These are phyloP conservation scores for Corymbia citriodora DNA, from an alignment of 441 rosid genomes.

Conservation along the genomic window DNA sequence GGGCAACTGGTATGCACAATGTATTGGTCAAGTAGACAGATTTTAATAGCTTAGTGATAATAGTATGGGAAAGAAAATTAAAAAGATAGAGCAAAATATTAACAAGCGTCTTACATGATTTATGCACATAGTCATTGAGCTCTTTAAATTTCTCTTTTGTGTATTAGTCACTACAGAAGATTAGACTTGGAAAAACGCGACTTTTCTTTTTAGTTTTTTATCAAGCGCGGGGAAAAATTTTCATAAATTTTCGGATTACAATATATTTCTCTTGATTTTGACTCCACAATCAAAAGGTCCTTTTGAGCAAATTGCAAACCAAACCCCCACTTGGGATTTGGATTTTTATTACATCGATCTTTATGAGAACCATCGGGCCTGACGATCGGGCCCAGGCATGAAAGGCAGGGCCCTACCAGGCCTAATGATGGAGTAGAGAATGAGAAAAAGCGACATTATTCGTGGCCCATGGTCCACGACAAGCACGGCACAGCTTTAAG, in stretches of 20 bases:
- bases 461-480: neutral
- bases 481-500: neutral
- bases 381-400: neutral
- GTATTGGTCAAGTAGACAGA: neutral
- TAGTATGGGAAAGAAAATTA: neutral
- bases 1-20: neutral
- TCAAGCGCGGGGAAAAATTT: too few relatives aligned
- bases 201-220: neutral
- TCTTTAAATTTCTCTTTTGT: neutral
- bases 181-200: too few relatives aligned
- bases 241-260: neutral
- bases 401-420: neutral
- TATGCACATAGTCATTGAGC: neutral
- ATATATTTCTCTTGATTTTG: neutral
- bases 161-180: fast-evolving
- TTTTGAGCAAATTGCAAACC: neutral
- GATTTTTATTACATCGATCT: neutral
- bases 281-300: neutral
- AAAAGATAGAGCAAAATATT: neutral
- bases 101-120: neutral
- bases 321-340: neutral
- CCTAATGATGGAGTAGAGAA: neutral
- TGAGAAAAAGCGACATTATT: neutral
- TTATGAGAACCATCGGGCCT: neutral
- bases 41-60: neutral